Base-by-base conservation (phyloP, 2,329 filamentous ascomycete genomes). In the Fusarium tricinctum region DNA sequence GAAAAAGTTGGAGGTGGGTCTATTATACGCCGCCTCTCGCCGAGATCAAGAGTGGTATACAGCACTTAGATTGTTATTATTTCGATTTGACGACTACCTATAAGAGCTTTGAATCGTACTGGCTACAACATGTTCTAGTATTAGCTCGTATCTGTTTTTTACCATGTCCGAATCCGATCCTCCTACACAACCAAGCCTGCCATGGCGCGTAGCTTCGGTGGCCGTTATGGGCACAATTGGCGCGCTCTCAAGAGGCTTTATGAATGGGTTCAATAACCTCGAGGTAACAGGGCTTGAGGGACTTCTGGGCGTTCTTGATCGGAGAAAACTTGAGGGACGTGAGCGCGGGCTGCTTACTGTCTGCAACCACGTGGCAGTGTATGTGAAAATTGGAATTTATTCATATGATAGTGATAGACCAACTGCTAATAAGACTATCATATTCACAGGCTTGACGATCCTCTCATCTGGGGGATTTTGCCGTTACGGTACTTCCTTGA, bases 401-500 rank as follows among this genome's bases (percentile, higher is more conserved):
- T n/a, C 35, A n/a, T 8, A 9, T 13, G 51, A 32, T 52, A 19
- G 9, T 39, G 40, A 39, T 23, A 20, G 32, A 23, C n/a, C 15
- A 23, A 33, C 33, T 49, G 44, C 58, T 70, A 43, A 66, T 46
- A 46, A 49, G 13, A 22, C n/a, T 42, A n/a, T 38, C 23, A 15
- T 15, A 17, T 15, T 19, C 35, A n/a, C 78, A 97, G 95, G 61
- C 82, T 98, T 73, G 96, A 99, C 80, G 96, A 99, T 81, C 96
- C 96, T 26, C 81, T 98, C 60, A 89, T 97, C 72, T 99, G 95
- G 95, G 96, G 95, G 19, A 88, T 93, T 35, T 82, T 99, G 6
- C 96, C 96, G 2, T 78, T 92, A 45, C 85, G 86, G 49, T 93
- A 96, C 75, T 82, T 88, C 68, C 89, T 92, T 74, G 88, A 90